A percentile compares a stretch with the other conserved stretches of the same genome.
These are phyloP conservation scores for Solanum clarkiae DNA, from an alignment of 257 asterid species.

Conservation along the genomic window DNA sequence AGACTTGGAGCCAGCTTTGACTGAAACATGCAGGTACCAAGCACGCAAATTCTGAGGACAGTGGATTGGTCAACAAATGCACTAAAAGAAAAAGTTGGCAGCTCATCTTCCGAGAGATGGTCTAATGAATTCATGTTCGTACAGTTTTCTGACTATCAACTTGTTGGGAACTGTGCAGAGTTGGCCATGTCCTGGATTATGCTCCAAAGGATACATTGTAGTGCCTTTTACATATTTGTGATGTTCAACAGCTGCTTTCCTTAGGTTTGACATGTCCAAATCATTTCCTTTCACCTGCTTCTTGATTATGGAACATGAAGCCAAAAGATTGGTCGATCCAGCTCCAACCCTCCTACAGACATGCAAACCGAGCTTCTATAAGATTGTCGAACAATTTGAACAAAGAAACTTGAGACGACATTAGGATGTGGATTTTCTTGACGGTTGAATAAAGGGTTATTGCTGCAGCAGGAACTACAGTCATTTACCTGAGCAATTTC, in stretches of 20 bases:
- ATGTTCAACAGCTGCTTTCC: slow-evolving; percentile 54
- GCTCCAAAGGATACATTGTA: slow-evolving; percentile 81
- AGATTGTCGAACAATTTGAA: neutral
- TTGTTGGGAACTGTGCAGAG: slow-evolving; percentile 61
- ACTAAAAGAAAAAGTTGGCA: neutral
- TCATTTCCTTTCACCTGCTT: slow-evolving; percentile 32
- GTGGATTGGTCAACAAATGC: neutral
- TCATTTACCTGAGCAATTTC: slow-evolving; percentile 56
- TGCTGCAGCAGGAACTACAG: neutral
- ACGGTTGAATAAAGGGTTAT: neutral
- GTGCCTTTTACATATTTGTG: slow-evolving; percentile 43
- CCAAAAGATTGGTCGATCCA: slow-evolving; percentile 59
- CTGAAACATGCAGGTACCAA: neutral
- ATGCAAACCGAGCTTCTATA: neutral
- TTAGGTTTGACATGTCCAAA: slow-evolving; percentile 2
- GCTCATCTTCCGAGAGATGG: neutral
- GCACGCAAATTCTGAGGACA: neutral
- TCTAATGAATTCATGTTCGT: neutral
- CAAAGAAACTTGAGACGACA: neutral
- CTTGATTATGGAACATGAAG: slow-evolving; percentile 54
- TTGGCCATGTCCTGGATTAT: slow-evolving; percentile 61
- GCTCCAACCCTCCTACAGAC: slow-evolving; percentile 63
- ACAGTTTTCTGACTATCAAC: slow-evolving; percentile 5
- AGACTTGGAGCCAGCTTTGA: neutral
- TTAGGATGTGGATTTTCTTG: neutral